Evolutionary conservation across 2,329 filamentous ascomycete species (phyloP).

Genomic region (Apiospora koreana): DNA sequence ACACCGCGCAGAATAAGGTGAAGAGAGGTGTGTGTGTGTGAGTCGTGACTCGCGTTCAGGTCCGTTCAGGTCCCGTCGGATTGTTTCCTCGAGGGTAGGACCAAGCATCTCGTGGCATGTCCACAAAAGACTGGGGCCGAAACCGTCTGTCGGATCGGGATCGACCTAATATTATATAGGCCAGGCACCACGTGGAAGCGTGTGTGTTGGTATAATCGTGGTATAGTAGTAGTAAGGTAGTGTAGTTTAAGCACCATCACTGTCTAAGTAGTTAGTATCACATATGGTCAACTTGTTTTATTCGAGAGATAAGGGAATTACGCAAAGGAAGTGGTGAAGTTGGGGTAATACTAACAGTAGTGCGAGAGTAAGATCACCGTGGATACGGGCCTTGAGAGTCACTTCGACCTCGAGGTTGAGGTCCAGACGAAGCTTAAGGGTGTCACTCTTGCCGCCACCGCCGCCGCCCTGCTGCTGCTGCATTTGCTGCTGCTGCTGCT

Average conservation of each 20-base stretch:
- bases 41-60: neutral
- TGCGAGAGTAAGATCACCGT: slow-evolving; percentile 78
- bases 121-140: neutral
- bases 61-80: neutral
- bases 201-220: neutral
- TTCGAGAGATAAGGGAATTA: neutral
- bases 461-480: slow-evolving; percentile 27
- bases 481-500: slow-evolving; percentile 29
- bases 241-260: slow-evolving; percentile 6
- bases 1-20: neutral
- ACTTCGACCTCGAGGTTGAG: slow-evolving; percentile 84
- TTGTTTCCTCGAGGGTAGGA: neutral
- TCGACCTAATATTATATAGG: neutral
- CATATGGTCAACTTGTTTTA: neutral
- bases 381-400: slow-evolving; percentile 81
- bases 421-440: slow-evolving; percentile 74
- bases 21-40: neutral
- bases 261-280: slow-evolving; percentile 1
- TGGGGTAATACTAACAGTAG: slow-evolving; percentile 50
- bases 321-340: neutral
- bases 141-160: neutral
- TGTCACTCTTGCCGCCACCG: slow-evolving; percentile 42
- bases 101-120: neutral
- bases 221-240: neutral
- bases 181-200: neutral